Evolutionary conservation across 257 asterid genomes (phyloP), one percentile per base, ranked within the genome.

Genomic region (Solanum lignicaule): DNA sequence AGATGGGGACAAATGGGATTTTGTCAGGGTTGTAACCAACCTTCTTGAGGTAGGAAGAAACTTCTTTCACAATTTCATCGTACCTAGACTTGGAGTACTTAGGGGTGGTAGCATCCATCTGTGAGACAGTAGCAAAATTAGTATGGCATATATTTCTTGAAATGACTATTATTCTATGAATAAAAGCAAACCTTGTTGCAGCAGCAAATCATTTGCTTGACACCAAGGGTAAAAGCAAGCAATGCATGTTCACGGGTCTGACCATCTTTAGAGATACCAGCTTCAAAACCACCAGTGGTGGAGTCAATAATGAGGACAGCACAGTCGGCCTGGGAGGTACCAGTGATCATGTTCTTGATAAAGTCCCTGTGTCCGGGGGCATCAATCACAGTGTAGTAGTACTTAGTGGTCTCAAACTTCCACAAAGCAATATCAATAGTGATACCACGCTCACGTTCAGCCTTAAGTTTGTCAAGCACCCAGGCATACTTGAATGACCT

Each of bases 371-470:
- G 98, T 36, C 98, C 98, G 8, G 98, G 98, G 13, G 98, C 98
- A 92, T 95, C 98, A 83, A 95, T 95, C 86, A 95, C 98, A 0
- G 96, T 94, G 94, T 96, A 94, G 94, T 95, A 95, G 90, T 95
- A 95, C 90, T 94, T 95, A 35, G 95, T 94, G 75, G 98, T 95
- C 94, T 94, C 98, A 23, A 95, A 95, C 91, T 95, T 95, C 98
- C 98, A 95, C 93, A 95, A 83, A 87, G 98, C 98, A 87, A 95
- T 95, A 89, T 95, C 98, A 68, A 95, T 95, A 81, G 98, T 95
- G 55, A 95, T 95, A 91, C 98, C 98, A 92, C 98, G 98, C 76
- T 95, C 98, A 39, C 98, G 98, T 92, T 95, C 98, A 16, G 98
- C 98, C 94, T 95, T 95, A 55, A 95, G 98, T 88, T 95, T 95